Evolutionary conservation across 352 stramenopile species (phyloP), one percentile per base, ranked within the genome.

Genomic region (Pythium chondricola): DNA sequence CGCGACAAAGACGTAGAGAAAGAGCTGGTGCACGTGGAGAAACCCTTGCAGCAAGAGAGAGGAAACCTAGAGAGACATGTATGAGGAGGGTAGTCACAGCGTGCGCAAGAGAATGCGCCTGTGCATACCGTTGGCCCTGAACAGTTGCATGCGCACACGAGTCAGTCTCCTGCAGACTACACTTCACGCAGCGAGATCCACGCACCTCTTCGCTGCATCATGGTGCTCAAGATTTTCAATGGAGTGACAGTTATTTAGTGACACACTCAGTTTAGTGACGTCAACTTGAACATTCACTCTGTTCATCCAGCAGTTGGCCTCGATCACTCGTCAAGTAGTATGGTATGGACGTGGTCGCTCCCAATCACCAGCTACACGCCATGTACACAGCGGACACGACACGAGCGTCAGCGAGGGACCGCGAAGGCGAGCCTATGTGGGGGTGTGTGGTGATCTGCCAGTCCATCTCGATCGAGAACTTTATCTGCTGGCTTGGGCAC

Each of bases 21-120:
- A 90, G 56, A 70, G 74, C 27, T 85, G 64, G 45, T 92, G 83
- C 11, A 72, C 53, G 24, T 58, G 77, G n/a, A 94, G 71, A 14
- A 84, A 69, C n/a, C 83, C 52, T 55, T 94, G 76, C 52, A 88
- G 56, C 10, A 69, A 53, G 36, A 90, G 51, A 6, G 69, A 78
- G 2, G 65, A 64, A 26, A 85, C 47, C 67, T 85, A 22, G 4
- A 4, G 4, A 30, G 6, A 6, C 1, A 1, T 10, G 14, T 25
- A 22, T 6, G 18, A 42, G 9, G 25, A 11, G 26, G 38, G 30
- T 8, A 20, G 22, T 42, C 47, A 47, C 26, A 31, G 26, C n/a
- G n/a, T n/a, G n/a, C n/a, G n/a, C n/a, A n/a, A n/a, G n/a, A n/a
- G n/a, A n/a, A n/a, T n/a, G n/a, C n/a, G n/a, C n/a, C n/a, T n/a